These are phyloP conservation scores for Leptodermis oblonga DNA, from an alignment of 257 asterid genomes.

Conservation along the genomic window DNA sequence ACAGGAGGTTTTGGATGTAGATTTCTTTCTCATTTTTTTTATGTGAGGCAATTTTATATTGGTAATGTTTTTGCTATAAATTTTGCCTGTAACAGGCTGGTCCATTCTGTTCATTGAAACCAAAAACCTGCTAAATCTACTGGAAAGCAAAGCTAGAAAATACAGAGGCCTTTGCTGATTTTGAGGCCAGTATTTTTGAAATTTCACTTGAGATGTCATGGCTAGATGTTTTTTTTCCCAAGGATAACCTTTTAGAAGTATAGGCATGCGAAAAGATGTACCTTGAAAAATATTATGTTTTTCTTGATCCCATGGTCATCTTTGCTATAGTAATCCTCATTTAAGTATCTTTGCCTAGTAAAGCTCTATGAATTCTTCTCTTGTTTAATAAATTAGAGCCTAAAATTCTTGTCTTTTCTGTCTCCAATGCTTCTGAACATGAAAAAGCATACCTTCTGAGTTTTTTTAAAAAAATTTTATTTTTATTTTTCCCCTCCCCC, in stretches of 20 bases:
- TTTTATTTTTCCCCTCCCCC: constrained; percentile 11
- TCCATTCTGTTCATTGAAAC: background rate
- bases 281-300: background rate
- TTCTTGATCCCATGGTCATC: constrained; percentile 1
- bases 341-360: background rate
- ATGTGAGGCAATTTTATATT: background rate
- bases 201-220: background rate
- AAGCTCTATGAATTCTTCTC: background rate
- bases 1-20: background rate
- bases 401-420: constrained; percentile 6
- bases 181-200: background rate
- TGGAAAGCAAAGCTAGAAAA: too few relatives aligned
- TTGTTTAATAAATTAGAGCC: constrained; percentile 2
- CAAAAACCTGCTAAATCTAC: too few relatives aligned
- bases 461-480: background rate
- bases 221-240: too few relatives aligned
- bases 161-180: background rate
- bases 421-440: constrained; percentile 17
- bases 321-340: background rate
- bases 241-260: too few relatives aligned
- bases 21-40: background rate
- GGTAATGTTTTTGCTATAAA: background rate
- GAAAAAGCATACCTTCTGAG: constrained; percentile 13
- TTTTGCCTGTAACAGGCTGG: background rate
- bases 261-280: background rate